Evolutionary conservation across 1,284 basidiomycete species (phyloP).

Genomic region (Heterobasidion irregulare): DNA sequence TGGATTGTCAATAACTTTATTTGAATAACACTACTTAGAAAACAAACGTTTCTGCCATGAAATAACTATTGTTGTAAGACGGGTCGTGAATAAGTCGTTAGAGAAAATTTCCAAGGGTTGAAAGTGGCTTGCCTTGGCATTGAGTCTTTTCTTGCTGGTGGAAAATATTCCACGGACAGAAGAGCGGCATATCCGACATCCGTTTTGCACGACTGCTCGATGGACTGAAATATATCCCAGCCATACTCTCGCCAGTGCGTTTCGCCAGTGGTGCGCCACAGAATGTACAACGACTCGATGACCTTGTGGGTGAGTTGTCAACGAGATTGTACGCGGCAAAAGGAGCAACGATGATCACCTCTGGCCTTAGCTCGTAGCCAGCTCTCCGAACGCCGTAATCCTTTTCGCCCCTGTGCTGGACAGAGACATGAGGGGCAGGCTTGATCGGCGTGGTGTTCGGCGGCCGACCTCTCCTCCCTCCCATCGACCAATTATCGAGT

Average conservation of each 20-base stretch:
- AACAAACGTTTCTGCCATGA: constrained; percentile 59
- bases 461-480: constrained; percentile 31
- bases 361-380: constrained; percentile 53
- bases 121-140: constrained; percentile 52
- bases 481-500: constrained; percentile 39
- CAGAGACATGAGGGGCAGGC: constrained; percentile 16
- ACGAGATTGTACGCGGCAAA: too few relatives aligned
- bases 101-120: background rate
- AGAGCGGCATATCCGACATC: constrained; percentile 50
- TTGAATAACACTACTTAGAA: too few relatives aligned
- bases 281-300: constrained; percentile 56
- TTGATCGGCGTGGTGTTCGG: constrained; percentile 44
- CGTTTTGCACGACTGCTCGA: constrained; percentile 51
- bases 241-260: constrained; percentile 65
- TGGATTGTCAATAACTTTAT: too few relatives aligned
- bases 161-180: constrained; percentile 31
- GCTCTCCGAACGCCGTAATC: constrained; percentile 27
- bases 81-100: background rate
- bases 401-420: constrained; percentile 8
- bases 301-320: constrained; percentile 31
- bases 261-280: constrained; percentile 64
- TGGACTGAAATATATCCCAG: constrained; percentile 65
- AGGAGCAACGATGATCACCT: constrained; percentile 30
- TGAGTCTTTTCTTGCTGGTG: constrained; percentile 33
- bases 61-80: constrained; percentile 43